Evolutionary conservation across 331 rosid genomes (phyloP), one percentile per base, ranked within the genome.

Genomic region (Rosa hybrid): DNA sequence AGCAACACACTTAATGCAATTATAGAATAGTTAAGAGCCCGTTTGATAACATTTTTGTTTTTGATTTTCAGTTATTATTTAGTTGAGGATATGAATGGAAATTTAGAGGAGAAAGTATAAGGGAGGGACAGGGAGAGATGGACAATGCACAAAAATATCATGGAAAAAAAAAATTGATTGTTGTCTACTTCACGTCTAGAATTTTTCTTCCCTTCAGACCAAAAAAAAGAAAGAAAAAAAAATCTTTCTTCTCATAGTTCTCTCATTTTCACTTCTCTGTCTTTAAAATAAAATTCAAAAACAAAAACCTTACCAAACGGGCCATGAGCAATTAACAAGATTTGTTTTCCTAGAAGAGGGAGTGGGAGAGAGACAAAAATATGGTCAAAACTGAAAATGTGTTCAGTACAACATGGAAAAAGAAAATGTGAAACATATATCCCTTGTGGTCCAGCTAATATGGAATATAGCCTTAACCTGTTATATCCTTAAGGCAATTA

Each of bases 251-350:
- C 51, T 54, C 54, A 21, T 4, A 12, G 4, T 8, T 42, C 69
- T 75, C 68, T 75, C 68, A 59, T 6, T 75, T 74, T 75, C 9
- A 12, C 41, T 57, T 42, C 53, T 12, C 39, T 8, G 10, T 57
- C 25, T 21, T 75, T 21, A 14, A 57, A 41, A 34, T 6, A 39
- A 74, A n/a, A 53, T 53, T 20, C 7, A 34, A 59, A 38, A 74
- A 54, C 69, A 75, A 57, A 75, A 59, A 75, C 39, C 42, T 57
- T 75, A 75, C 70, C 78, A 57, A 57, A 75, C 41, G 70, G 44
- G 42, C 23, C 68, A 11, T 57, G n/a, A 75, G 53, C 8, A 21
- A 14, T 57, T 75, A 21, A 42, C 18, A 10, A 39, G 54, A 23
- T 75, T 75, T 57, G 23, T 41, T 59, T 57, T 23, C 41, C n/a